Evolutionary conservation across 768 basidiomycete genomes (phyloP).

Genomic region (Pisolithus marmoratus): DNA sequence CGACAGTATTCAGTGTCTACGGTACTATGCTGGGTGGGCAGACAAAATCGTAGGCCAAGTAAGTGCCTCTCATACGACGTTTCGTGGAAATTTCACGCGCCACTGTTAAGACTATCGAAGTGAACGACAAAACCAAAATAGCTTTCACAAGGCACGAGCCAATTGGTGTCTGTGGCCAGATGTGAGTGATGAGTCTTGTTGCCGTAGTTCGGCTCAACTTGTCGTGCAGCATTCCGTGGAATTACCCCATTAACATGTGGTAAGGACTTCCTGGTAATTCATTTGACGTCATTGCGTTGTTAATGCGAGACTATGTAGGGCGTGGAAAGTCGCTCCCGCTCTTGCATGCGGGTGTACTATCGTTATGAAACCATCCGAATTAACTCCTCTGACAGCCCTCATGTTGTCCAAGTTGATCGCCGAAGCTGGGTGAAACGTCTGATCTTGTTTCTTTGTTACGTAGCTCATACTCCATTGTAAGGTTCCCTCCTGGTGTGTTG

Average conservation of each 20-base stretch:
- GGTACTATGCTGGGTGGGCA: conserved; percentile 95
- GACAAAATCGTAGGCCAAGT: conserved; percentile 92
- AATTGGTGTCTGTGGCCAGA: conserved; percentile 93
- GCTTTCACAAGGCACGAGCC: conserved; percentile 87
- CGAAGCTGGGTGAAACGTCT: conserved; percentile 67
- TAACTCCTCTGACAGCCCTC: conserved; percentile 79
- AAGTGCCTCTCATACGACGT: conserved; percentile 5
- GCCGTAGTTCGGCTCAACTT: conserved; percentile 6
- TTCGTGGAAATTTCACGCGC: conserved; percentile 2
- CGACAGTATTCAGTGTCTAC: conserved; percentile 69
- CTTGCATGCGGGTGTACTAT: conserved; percentile 89
- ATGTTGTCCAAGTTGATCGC: conserved; percentile 74
- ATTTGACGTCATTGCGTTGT: not conserved
- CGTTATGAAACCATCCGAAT: conserved; percentile 92
- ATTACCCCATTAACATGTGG: conserved; percentile 89
- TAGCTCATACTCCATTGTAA: conserved; percentile 25
- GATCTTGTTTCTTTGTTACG: conserved; percentile 7
- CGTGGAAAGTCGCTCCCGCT: conserved; percentile 93
- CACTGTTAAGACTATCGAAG: conserved; percentile 58
- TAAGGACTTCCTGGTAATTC: conserved; percentile 17
- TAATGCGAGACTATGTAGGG: conserved; percentile 32
- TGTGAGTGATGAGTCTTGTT: conserved; percentile 37
- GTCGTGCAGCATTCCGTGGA: conserved; percentile 75
- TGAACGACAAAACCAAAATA: conserved; percentile 73
- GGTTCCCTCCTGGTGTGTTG: conserved; percentile 87